Conservation (phyloP, 1,284 basidiomycete species). For the Cryptococcus amylolentus region DNA sequence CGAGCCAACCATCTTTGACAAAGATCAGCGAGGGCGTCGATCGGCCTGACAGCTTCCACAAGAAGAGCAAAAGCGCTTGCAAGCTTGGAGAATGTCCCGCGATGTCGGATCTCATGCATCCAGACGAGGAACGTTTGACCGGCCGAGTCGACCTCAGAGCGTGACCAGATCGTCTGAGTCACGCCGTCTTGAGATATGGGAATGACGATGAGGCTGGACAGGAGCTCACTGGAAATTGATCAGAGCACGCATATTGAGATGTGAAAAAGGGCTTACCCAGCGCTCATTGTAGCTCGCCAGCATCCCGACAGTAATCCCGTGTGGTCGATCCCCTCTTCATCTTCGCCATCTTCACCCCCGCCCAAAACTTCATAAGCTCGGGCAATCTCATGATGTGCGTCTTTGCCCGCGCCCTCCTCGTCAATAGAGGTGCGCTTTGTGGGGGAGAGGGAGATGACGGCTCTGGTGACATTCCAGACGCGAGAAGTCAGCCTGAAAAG, state of each 20-base stretch:
- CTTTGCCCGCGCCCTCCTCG: background rate
- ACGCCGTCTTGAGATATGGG: constrained; percentile 15
- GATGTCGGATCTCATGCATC: constrained; percentile 49
- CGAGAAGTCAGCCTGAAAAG: constrained; percentile 26
- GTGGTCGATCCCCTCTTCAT: constrained; percentile 30
- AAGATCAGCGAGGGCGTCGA: constrained; percentile 15
- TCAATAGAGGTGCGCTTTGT: constrained; percentile 3
- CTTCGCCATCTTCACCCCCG: constrained; percentile 26
- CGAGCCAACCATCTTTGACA: constrained; percentile 38
- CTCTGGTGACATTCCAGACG: constrained; percentile 39
- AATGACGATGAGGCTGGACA: constrained; percentile 29
- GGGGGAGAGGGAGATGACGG: constrained; percentile 39
- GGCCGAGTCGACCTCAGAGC: constrained; percentile 27
- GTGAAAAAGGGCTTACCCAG: constrained; percentile 30
- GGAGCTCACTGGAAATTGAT: constrained; percentile 30
- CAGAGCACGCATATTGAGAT: background rate
- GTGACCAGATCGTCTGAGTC: constrained; percentile 28
- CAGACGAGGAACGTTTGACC: constrained; percentile 41
- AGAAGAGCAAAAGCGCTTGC: constrained; percentile 36
- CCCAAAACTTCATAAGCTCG: constrained; percentile 42
- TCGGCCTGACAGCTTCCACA: constrained; percentile 28
- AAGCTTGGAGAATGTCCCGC: constrained; percentile 47
- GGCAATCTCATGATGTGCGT: constrained; percentile 45
- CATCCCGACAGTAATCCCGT: constrained; percentile 44
- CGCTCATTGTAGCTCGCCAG: constrained; percentile 47